Conservation (phyloP, 1,284 basidiomycete genomes). For the Ganoderma sp. region DNA sequence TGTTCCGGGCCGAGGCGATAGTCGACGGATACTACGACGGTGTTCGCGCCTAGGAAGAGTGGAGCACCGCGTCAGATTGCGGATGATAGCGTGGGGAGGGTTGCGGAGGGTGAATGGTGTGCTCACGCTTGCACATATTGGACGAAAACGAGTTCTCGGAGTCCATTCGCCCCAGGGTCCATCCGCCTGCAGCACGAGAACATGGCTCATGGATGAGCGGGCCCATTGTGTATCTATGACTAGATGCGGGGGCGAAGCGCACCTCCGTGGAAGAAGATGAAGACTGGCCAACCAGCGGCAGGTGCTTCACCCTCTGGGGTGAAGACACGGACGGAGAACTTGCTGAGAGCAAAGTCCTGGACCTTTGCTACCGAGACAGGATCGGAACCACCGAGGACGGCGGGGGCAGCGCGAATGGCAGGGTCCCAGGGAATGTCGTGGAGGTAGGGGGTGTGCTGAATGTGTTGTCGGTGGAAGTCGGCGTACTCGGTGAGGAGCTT, state of each 20-base stretch:
- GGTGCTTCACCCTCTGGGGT: conserved; percentile 60
- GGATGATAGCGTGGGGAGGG: not conserved
- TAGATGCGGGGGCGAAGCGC: conserved; percentile 17
- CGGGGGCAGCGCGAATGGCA: conserved; percentile 55
- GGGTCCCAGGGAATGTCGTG: conserved; percentile 68
- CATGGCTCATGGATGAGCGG: not conserved
- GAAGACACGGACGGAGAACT: conserved; percentile 59
- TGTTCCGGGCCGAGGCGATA: conserved; percentile 80
- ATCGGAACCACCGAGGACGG: conserved; percentile 60
- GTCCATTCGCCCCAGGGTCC: conserved; percentile 69
- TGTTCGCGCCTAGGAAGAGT: conserved; percentile 50
- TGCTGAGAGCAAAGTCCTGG: conserved; percentile 53
- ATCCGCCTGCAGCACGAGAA: conserved; percentile 54
- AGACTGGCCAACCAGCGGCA: conserved; percentile 61
- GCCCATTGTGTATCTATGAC: conserved; percentile 4
- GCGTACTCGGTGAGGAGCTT: conserved; percentile 68
- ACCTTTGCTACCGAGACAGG: conserved; percentile 59
- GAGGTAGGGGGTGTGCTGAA: conserved; percentile 51
- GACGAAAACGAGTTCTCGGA: conserved; percentile 65
- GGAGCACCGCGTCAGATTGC: not conserved
- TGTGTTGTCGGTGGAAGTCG: conserved; percentile 60
- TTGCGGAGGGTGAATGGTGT: not conserved
- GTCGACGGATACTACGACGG: conserved; percentile 68
- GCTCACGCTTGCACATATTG: conserved; percentile 60
- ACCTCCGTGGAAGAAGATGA: conserved; percentile 70